phyloP scores from a whole-genome alignment of 73 alveolate species.

The Stentor coeruleus region DNA sequence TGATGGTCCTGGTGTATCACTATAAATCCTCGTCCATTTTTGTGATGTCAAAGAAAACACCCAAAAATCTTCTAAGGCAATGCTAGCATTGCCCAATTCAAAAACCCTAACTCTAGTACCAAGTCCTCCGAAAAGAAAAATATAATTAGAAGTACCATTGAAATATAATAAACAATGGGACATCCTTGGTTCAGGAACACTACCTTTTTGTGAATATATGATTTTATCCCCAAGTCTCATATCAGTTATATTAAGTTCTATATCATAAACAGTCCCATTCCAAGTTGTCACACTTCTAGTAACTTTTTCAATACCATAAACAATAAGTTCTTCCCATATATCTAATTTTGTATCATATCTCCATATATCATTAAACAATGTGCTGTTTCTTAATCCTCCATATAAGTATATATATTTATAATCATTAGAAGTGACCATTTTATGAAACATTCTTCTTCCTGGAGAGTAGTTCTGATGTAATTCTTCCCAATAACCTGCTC shows the following conservation, averaged over 20 bases:
- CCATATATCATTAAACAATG: constrained; percentile 20
- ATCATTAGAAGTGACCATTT: constrained; percentile 5
- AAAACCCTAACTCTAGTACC: background rate
- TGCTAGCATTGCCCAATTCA: background rate
- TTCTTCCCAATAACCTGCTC: constrained; percentile 38
- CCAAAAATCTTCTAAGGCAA: constrained; percentile 20
- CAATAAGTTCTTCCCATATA: background rate
- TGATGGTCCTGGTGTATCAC: constrained; percentile 11
- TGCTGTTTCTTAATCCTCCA: constrained; percentile 6
- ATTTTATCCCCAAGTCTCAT: background rate
- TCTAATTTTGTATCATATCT: background rate
- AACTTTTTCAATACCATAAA: constrained; percentile 1
- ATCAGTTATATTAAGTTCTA: background rate
- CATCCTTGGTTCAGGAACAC: background rate
- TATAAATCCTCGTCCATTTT: constrained; percentile 8
- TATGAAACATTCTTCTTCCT: constrained; percentile 10
- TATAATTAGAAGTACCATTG: background rate
- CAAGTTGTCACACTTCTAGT: background rate
- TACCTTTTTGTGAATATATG: background rate
- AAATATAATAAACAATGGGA: constrained; percentile 1
- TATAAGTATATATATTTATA: constrained; percentile 11
- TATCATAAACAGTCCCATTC: background rate
- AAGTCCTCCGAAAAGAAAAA: constrained; percentile 18
- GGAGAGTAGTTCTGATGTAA: background rate
- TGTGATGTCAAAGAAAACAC: background rate